Evolutionary conservation across 139 green algal genomes (phyloP).

Genomic region (Mesotaenium endlicherianum): DNA sequence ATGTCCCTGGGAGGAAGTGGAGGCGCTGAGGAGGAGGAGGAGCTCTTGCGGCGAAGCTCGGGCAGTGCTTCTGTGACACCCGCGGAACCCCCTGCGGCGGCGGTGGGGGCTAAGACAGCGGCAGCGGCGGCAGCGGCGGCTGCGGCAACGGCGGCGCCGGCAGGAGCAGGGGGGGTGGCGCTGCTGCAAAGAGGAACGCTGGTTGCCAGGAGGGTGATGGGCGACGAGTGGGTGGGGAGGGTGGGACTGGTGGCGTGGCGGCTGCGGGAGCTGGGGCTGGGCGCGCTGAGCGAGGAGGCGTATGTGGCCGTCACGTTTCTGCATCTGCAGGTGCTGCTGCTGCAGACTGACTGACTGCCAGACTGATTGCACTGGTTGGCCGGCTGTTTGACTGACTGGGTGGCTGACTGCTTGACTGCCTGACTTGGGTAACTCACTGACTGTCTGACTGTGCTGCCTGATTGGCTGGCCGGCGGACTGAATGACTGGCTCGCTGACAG

Average conservation of each 20-base stretch:
- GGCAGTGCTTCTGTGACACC: too few relatives aligned
- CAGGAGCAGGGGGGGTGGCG: too few relatives aligned
- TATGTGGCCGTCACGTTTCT: neutral
- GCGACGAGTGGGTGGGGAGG: neutral
- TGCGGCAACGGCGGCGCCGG: too few relatives aligned
- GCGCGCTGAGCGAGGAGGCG: slow-evolving; percentile 5
- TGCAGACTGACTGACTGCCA: neutral
- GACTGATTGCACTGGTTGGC: neutral
- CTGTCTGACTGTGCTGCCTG: neutral
- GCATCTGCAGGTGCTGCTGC: slow-evolving; percentile 1
- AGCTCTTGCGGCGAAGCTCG: too few relatives aligned
- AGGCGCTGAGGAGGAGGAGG: too few relatives aligned
- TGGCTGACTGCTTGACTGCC: neutral
- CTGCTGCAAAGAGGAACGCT: neutral
- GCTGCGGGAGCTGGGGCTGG: slow-evolving; percentile 13
- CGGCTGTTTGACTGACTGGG: neutral
- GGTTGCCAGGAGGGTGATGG: neutral
- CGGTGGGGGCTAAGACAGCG: too few relatives aligned
- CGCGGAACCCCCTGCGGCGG: too few relatives aligned
- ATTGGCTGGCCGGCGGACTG: neutral
- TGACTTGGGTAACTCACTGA: neutral
- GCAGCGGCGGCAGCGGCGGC: too few relatives aligned
- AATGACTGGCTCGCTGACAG: neutral
- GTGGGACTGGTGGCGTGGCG: neutral
- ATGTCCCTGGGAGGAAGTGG: too few relatives aligned